Conservation (phyloP, 176 grass and related monocot genomes). For the sorghum (Sorghum bicolor) region Sorghum_bicolor_NCBIv3 NC_012871.2:60679001-60679500, state of each 20-base stretch:
- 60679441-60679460: constrained; percentile 63
- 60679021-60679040: background rate
- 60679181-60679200: background rate
- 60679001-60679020: background rate
- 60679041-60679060: background rate
- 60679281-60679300: background rate
- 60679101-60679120: constrained; percentile 15
- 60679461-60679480: constrained; percentile 53
- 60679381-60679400: constrained; percentile 44
- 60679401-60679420: background rate
- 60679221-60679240: background rate
- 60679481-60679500: constrained; percentile 59
- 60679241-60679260: background rate
- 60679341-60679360: constrained; percentile 1
- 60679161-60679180: background rate
- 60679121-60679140: background rate
- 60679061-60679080: background rate
- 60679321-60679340: background rate
- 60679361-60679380: background rate
- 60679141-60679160: background rate
- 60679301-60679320: background rate
- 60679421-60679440: background rate
- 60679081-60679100: background rate
- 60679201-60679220: background rate
- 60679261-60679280: background rate